phyloP scores from a whole-genome alignment of 164 flowering plant genomes.

The Brasenia schreberi region DNA sequence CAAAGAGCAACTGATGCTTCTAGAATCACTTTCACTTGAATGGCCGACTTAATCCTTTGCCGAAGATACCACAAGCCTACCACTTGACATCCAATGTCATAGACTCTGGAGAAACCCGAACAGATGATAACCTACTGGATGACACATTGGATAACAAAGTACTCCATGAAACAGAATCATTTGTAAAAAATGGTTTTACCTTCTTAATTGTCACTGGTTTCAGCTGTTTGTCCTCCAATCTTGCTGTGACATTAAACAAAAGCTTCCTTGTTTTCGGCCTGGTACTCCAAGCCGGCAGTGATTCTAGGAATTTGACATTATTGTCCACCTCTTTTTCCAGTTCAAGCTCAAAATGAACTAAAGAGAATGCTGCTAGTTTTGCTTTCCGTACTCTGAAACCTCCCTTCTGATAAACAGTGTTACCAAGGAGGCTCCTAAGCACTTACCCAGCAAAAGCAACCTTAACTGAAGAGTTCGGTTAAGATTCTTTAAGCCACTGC shows the following conservation, averaged over 20 bases:
- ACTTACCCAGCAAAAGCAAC: slow-evolving; percentile 29
- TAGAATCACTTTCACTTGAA: neutral
- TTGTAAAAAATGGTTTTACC: slow-evolving; percentile 31
- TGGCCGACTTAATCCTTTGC: neutral
- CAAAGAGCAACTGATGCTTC: neutral
- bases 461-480: slow-evolving; percentile 20
- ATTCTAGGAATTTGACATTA: slow-evolving; percentile 14
- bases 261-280: slow-evolving; percentile 36
- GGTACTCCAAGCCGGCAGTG: slow-evolving; percentile 57
- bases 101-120: slow-evolving; percentile 49
- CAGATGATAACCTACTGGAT: slow-evolving; percentile 48
- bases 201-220: slow-evolving; percentile 38
- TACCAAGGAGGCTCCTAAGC: slow-evolving; percentile 21
- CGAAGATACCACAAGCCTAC: slow-evolving; percentile 15
- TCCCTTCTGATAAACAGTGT: slow-evolving; percentile 15
- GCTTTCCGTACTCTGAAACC: slow-evolving; percentile 21
- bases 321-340: slow-evolving; percentile 31
- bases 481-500: slow-evolving; percentile 19
- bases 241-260: slow-evolving; percentile 46
- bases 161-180: slow-evolving; percentile 56
- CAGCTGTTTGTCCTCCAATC: slow-evolving; percentile 36
- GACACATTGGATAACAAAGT: slow-evolving; percentile 57
- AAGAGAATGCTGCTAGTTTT: slow-evolving; percentile 25
- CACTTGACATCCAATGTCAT: slow-evolving; percentile 65
- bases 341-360: slow-evolving; percentile 44